Percentiles rank a stretch among this genome's conserved stretches.
Evolutionary conservation across 257 asterid genomes (phyloP).

Genomic region (Solanum sejunctum): DNA sequence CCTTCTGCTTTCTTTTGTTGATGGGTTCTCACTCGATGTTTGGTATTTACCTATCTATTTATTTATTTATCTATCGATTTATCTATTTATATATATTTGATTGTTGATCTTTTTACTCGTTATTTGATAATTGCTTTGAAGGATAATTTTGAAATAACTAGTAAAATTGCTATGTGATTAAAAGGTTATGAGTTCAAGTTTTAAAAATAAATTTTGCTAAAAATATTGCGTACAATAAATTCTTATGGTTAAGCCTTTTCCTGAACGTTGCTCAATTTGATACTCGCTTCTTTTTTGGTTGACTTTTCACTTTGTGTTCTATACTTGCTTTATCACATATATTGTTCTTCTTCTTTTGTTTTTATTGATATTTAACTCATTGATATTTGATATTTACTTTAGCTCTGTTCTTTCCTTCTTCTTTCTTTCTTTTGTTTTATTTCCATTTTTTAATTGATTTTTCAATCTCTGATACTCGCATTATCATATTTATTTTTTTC

Average conservation of each 20-base stretch:
- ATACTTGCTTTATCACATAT: fast-evolving
- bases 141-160: too few species aligned
- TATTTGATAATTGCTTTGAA: fast-evolving
- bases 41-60: neutral
- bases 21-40: fast-evolving
- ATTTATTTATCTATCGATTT: too few species aligned
- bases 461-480: neutral
- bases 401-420: too few species aligned
- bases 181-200: too few species aligned
- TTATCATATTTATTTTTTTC: neutral
- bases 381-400: neutral
- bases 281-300: too few species aligned
- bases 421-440: neutral
- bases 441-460: neutral
- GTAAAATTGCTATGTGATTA: too few species aligned
- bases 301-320: too few species aligned
- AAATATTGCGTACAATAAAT: too few species aligned
- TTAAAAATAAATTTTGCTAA: too few species aligned
- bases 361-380: neutral
- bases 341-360: neutral
- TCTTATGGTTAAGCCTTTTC: too few species aligned
- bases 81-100: too few species aligned
- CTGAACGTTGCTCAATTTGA: too few species aligned
- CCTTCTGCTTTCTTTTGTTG: neutral
- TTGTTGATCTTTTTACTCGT: fast-evolving